phyloP scores from a whole-genome alignment of 2,329 filamentous ascomycete genomes.

The Fonsecaea multimorphosa region DNA sequence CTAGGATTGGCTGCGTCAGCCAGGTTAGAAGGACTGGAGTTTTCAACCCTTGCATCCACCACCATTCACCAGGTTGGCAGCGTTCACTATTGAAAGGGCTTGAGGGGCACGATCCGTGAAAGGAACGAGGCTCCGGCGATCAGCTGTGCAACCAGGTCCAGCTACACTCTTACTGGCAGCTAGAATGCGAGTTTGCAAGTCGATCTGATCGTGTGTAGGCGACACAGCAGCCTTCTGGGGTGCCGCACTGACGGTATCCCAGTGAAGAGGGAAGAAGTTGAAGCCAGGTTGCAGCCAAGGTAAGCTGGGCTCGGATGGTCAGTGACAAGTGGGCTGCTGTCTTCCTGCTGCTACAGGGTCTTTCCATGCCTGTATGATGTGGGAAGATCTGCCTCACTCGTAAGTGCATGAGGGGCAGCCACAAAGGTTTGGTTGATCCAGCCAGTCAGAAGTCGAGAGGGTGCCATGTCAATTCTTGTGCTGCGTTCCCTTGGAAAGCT shows the following conservation, averaged over 20 bases:
- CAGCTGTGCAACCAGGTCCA: neutral
- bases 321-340: neutral
- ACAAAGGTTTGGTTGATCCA: neutral
- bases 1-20: neutral
- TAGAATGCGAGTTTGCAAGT: neutral
- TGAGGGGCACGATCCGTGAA: neutral
- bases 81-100: neutral
- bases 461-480: neutral
- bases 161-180: neutral
- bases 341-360: neutral
- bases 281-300: slow-evolving; percentile 2
- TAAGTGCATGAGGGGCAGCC: neutral
- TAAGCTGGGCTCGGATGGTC: neutral
- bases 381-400: neutral
- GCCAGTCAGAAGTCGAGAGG: neutral
- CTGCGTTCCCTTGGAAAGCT: neutral
- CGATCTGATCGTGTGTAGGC: neutral
- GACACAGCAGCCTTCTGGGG: neutral
- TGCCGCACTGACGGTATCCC: neutral
- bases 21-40: neutral
- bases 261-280: neutral
- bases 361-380: neutral
- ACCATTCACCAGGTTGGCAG: neutral
- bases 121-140: neutral
- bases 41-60: neutral